Evolutionary conservation across 495 filamentous ascomycete species (phyloP).

Genomic region (Cercophora samala): DNA sequence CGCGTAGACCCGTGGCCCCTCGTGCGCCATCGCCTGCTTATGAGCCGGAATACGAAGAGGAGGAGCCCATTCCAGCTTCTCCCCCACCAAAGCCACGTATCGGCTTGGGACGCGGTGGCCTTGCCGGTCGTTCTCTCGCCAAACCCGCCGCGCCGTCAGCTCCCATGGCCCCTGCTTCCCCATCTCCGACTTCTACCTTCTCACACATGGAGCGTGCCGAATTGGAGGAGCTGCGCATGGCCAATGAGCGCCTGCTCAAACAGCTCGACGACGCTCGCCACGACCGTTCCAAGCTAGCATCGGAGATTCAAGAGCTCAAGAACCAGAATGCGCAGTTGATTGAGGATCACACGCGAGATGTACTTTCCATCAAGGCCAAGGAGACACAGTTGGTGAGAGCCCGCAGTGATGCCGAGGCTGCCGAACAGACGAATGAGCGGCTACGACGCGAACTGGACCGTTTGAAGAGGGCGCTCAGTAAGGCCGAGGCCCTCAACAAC

Average conservation of each 20-base stretch:
- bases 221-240: conserved; percentile 78
- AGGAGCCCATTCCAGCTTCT: conserved; percentile 57
- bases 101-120: conserved; percentile 69
- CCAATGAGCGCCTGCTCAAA: conserved; percentile 71
- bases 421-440: conserved; percentile 76
- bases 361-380: conserved; percentile 94
- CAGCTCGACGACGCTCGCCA: conserved; percentile 71
- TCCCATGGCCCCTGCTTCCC: conserved; percentile 41
- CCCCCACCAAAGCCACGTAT: conserved; percentile 53
- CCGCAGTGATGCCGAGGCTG: conserved; percentile 81
- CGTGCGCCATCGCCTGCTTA: conserved; percentile 41
- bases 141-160: conserved; percentile 57
- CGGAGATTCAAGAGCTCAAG: conserved; percentile 81
- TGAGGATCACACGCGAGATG: conserved; percentile 94
- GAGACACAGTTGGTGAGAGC: conserved; percentile 95
- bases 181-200: conserved; percentile 56
- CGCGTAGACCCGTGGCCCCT: conserved; percentile 55
- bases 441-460: conserved; percentile 87
- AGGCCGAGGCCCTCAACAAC: conserved; percentile 48
- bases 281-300: conserved; percentile 68
- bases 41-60: conserved; percentile 40
- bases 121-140: conserved; percentile 82
- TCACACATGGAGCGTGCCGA: conserved; percentile 77
- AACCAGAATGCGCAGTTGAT: conserved; percentile 95
- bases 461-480: conserved; percentile 71